Percentiles rank a stretch among this genome's conserved stretches.
Conservation (phyloP, 306 rosid species). For the Sechiopsis laciniata region DNA sequence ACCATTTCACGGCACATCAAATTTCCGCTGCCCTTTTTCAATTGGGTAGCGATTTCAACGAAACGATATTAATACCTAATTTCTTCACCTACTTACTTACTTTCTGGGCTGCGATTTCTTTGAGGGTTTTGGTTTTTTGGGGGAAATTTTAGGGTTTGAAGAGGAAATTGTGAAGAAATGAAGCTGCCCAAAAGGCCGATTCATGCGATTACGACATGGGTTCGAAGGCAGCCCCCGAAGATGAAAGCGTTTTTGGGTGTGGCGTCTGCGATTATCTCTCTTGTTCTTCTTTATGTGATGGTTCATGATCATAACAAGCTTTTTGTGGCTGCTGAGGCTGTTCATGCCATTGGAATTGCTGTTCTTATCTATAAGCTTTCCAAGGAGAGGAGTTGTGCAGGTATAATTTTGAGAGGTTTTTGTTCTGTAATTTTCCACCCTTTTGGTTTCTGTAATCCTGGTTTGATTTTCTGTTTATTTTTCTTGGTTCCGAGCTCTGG, state of each 20-base stretch:
- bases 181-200: constrained; percentile 42
- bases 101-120: not conserved
- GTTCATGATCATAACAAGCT: constrained; percentile 65
- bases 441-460: not conserved
- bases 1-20: not conserved
- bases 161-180: constrained; percentile 27
- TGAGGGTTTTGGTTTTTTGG: not conserved
- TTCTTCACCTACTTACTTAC: not conserved
- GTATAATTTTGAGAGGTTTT: constrained; percentile 21
- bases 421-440: too few relatives aligned
- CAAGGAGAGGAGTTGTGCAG: constrained; percentile 65
- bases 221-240: constrained; percentile 60
- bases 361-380: constrained; percentile 60
- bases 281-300: constrained; percentile 42
- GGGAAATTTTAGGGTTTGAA: not conserved
- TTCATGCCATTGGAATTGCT: constrained; percentile 57
- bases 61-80: not conserved
- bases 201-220: constrained; percentile 48
- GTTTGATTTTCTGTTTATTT: not conserved
- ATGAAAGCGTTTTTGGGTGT: constrained; percentile 48
- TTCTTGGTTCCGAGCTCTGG: not conserved
- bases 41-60: not conserved
- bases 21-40: not conserved
- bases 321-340: constrained; percentile 58
- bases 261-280: constrained; percentile 32